Evolutionary conservation across 2,329 filamentous ascomycete genomes (phyloP), one percentile per base, ranked within the genome.

Genomic region (Chrysoporthe puriensis): DNA sequence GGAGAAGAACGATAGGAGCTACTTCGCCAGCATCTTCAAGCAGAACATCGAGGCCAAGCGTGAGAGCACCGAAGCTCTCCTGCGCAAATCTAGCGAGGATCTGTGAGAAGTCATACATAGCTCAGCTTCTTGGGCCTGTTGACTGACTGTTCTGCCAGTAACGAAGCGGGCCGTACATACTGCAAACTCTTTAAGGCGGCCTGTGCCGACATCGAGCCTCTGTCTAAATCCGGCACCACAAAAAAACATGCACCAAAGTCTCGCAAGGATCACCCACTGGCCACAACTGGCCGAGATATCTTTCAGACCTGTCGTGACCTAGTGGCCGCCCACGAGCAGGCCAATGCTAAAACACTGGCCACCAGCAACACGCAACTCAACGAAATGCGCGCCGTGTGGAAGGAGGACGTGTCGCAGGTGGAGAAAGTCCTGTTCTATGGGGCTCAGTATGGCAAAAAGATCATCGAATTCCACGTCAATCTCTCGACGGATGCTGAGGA

Each of bases 341-440:
- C 72, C 8, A 75, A 78, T 14, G 70, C 72, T 59, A 72, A 70
- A 43, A 71, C 75, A 14, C 69, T 73, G 63, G 65, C 67, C 8
- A 68, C 73, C 6, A 72, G n/a, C 9, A 44, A 44, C 21, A 48
- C 43, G 18, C 63, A 73, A 36, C 46, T 76, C 34, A 69, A 72
- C 3, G 69, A 75, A 7, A 76, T 76, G 3, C 70, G 70, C 14
- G 71, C 71, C 26, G 71, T 61, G 40, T 80, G 78, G 78, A 73
- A 76, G 58, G 70, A 77, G 61, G 79, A 81, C 65, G 74, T 75
- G 48, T 66, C 74, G 43, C 73, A 76, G 11, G 73, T 77, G 46
- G 74, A 73, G 58, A 74, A 76, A 16, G 57, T 80, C 44, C 70
- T 81, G 18, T 66, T 67, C 7, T 74, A 71, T 44, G 76, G 78